Conservation (phyloP, 129 eudicot genomes). For the Arctium minus region DNA sequence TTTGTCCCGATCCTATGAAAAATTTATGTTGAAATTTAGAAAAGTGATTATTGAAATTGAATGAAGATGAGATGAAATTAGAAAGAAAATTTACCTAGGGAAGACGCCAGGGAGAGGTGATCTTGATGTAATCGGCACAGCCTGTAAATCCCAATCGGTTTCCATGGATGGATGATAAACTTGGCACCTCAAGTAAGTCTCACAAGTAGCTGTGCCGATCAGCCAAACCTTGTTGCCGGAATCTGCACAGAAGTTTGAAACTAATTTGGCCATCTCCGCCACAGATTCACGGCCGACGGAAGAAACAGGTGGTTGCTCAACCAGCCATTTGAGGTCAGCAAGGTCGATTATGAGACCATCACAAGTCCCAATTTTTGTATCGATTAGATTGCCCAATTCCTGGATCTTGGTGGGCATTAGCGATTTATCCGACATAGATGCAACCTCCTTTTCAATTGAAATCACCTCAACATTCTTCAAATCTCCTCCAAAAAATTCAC, state of each 20-base stretch:
- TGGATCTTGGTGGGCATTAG: constrained; percentile 39
- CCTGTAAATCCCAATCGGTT: constrained; percentile 92
- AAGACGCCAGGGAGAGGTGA: constrained; percentile 60
- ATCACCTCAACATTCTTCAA: constrained; percentile 48
- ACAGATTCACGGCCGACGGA: constrained; percentile 44
- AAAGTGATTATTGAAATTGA: background rate
- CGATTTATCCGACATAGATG: constrained; percentile 27
- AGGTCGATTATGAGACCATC: constrained; percentile 51
- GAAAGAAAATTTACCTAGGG: constrained; percentile 50
- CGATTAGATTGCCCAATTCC: constrained; percentile 51
- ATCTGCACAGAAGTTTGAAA: constrained; percentile 30
- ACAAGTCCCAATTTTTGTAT: constrained; percentile 25
- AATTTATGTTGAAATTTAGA: background rate
- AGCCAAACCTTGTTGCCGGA: constrained; percentile 60
- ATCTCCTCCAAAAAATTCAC: constrained; percentile 45
- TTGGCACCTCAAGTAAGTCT: constrained; percentile 90
- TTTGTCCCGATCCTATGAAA: constrained; percentile 50
- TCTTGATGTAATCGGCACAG: constrained; percentile 81
- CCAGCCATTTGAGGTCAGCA: constrained; percentile 79
- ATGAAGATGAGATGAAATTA: background rate
- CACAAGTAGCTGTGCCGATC: constrained; percentile 89
- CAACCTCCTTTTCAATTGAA: constrained; percentile 44
- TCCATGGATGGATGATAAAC: constrained; percentile 93
- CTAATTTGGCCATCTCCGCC: constrained; percentile 57
- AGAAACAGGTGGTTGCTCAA: constrained; percentile 53